phyloP scores from a whole-genome alignment of 2,329 filamentous ascomycete species.

The Pleurostoma richardsiae region DNA sequence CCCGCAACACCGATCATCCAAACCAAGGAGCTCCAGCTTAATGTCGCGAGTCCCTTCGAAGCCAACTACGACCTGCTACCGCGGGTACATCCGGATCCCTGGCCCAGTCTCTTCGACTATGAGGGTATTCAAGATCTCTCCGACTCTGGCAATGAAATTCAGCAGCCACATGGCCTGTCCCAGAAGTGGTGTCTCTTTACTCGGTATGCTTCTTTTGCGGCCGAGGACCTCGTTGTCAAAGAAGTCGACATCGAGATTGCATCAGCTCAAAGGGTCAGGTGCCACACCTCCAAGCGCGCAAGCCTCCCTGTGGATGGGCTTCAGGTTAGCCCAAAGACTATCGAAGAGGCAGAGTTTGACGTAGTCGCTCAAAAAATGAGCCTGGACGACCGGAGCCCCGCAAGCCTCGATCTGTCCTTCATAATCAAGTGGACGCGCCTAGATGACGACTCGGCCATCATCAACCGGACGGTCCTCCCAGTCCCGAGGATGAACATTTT shows the following conservation, averaged over 20 bases:
- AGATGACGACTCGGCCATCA: constrained; percentile 19
- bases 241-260: constrained; percentile 53
- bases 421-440: constrained; percentile 72
- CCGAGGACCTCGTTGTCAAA: constrained; percentile 60
- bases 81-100: constrained; percentile 68
- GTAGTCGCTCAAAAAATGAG: constrained; percentile 70
- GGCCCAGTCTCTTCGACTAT: constrained; percentile 81
- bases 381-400: constrained; percentile 76
- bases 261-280: constrained; percentile 51
- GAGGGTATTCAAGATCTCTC: constrained; percentile 36
- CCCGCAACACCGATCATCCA: constrained; percentile 77
- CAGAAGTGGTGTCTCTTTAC: constrained; percentile 80
- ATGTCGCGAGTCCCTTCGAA: constrained; percentile 80
- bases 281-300: constrained; percentile 37
- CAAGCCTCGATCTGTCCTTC: constrained; percentile 69
- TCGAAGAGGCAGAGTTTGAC: constrained; percentile 68
- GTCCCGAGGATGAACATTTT: constrained; percentile 79
- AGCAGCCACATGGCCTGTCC: constrained; percentile 53
- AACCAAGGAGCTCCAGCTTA: constrained; percentile 61
- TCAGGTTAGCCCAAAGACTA: constrained; percentile 58
- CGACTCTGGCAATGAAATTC: constrained; percentile 21
- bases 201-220: constrained; percentile 70
- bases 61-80: constrained; percentile 86
- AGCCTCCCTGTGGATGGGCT: constrained; percentile 34
- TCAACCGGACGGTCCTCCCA: constrained; percentile 64